Conservation (phyloP, 2,329 filamentous ascomycete genomes). For the Aspergillus tanneri region DNA sequence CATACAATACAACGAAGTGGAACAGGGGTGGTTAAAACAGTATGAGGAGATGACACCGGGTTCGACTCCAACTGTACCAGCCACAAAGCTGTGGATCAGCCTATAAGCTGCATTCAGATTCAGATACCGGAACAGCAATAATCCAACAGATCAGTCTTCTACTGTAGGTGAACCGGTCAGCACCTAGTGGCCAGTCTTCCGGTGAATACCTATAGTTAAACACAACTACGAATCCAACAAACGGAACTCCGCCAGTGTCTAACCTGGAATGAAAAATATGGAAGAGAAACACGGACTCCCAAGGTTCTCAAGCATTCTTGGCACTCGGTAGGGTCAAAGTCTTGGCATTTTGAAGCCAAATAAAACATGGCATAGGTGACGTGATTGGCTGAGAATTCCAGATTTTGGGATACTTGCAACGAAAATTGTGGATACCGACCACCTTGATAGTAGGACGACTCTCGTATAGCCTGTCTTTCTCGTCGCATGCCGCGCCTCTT, state of each 20-base stretch:
- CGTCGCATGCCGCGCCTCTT: not conserved
- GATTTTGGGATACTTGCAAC: not conserved
- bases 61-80: too few species aligned
- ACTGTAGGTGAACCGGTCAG: too few species aligned
- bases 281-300: conserved; percentile 1
- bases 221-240: not conserved
- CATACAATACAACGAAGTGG: too few species aligned
- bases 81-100: too few species aligned
- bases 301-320: conserved; percentile 22
- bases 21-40: too few species aligned
- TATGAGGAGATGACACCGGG: too few species aligned
- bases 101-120: too few species aligned
- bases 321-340: conserved; percentile 2
- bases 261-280: not conserved
- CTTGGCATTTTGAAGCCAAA: conserved; percentile 12
- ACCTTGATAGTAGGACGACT: not conserved
- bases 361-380: not conserved
- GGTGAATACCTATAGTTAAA: too few species aligned
- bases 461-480: not conserved
- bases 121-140: too few species aligned
- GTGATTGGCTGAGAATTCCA: not conserved
- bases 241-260: not conserved
- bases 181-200: too few species aligned
- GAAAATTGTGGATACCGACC: too few species aligned
- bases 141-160: too few species aligned